Evolutionary conservation across 2,329 filamentous ascomycete genomes (phyloP).

Genomic region (Leptographium radiaticola): DNA sequence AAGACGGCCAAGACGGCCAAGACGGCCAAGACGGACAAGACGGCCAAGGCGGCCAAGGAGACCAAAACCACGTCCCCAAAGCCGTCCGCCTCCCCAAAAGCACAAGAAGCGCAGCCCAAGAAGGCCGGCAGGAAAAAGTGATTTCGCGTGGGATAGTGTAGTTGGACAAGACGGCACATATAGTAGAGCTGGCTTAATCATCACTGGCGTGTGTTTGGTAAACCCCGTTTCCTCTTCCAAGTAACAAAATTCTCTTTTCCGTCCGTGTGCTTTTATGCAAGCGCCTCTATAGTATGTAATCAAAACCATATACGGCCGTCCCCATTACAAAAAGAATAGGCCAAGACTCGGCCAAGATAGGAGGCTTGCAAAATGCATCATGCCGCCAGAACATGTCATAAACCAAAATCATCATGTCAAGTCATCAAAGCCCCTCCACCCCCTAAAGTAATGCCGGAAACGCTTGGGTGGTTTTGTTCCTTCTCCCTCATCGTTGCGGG

Average conservation of each 20-base stretch:
- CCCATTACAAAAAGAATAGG: not conserved
- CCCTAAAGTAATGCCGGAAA: constrained; percentile 1
- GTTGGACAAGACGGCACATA: too few relatives aligned
- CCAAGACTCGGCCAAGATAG: not conserved
- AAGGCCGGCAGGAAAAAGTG: not conserved
- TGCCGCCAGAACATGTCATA: constrained; percentile 6
- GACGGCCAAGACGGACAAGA: constrained; percentile 5
- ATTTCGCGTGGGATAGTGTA: not conserved
- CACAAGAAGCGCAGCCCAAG: not conserved
- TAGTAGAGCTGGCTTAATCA: not conserved
- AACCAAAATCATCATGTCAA: constrained; percentile 10
- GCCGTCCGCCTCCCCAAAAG: constrained; percentile 6
- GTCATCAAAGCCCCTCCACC: constrained; percentile 2
- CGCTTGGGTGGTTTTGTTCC: constrained; percentile 1
- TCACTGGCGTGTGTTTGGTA: not conserved
- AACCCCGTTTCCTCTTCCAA: too few relatives aligned
- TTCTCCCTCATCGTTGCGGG: not conserved
- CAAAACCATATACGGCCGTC: not conserved
- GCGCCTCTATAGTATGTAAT: constrained; percentile 1
- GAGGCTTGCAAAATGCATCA: constrained; percentile 5
- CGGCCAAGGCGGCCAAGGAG: constrained; percentile 7
- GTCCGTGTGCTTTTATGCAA: not conserved
- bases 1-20: constrained; percentile 8
- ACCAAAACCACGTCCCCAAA: not conserved
- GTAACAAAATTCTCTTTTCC: not conserved